phyloP scores from a whole-genome alignment of 2,329 filamentous ascomycete species.

The Berkeleyomyces rouxiae region DNA sequence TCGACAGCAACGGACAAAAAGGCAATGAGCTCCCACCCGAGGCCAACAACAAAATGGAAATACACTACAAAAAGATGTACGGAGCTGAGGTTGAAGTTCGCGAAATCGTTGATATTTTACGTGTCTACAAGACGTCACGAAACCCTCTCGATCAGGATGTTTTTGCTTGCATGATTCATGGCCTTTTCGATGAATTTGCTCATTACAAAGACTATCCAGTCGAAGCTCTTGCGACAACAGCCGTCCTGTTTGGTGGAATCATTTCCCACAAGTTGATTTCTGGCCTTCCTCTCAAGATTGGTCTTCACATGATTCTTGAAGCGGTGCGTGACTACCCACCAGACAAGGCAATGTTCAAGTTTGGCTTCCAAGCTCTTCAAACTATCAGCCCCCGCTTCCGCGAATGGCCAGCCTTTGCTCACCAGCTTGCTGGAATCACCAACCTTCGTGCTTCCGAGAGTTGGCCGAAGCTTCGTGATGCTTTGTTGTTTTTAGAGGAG shows the following conservation, averaged over 20 bases:
- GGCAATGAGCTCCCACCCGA: conserved; percentile 66
- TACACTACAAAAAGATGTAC: conserved; percentile 97
- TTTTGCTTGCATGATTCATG: conserved; percentile 97
- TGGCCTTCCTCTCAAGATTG: conserved; percentile 78
- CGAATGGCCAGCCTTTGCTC: conserved; percentile 94
- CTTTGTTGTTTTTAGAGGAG: conserved; percentile 7
- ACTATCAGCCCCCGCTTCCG: conserved; percentile 68
- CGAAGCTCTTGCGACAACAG: conserved; percentile 89
- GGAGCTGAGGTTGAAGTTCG: conserved; percentile 75
- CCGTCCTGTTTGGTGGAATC: conserved; percentile 89
- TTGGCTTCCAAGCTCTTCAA: conserved; percentile 85
- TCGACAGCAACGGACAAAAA: conserved; percentile 66
- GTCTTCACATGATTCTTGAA: conserved; percentile 95
- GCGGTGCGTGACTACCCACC: conserved; percentile 72
- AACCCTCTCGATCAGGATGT: conserved; percentile 79
- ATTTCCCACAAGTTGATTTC: conserved; percentile 88
- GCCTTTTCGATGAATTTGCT: conserved; percentile 89
- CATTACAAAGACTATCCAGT: conserved; percentile 92
- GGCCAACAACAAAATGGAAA: conserved; percentile 85
- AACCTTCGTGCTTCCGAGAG: conserved; percentile 73
- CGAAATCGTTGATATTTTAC: conserved; percentile 68
- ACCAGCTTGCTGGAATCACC: conserved; percentile 65
- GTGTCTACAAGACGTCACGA: conserved; percentile 73
- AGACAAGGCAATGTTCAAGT: conserved; percentile 92
- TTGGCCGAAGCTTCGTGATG: conserved; percentile 38